Conservation (phyloP, 2,329 filamentous ascomycete genomes). For the Cercospora janseana region DNA sequence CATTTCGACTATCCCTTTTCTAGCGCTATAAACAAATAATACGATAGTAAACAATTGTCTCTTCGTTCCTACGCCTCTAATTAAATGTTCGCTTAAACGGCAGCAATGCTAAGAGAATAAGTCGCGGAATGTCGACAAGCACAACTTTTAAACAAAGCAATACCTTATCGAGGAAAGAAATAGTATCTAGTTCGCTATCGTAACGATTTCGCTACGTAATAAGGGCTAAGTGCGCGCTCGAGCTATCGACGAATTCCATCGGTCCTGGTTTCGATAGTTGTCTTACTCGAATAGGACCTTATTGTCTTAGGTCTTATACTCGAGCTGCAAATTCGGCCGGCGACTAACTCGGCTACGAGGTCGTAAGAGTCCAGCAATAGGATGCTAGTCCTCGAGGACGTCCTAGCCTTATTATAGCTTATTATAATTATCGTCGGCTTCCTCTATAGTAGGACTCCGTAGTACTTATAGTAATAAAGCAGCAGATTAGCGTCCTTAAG, state of each 20-base stretch:
- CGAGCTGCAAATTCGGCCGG: background rate
- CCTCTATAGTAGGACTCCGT: background rate
- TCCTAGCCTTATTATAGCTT: background rate
- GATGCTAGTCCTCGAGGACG: background rate
- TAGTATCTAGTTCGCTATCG: background rate
- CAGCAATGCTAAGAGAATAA: no score
- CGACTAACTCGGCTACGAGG: background rate
- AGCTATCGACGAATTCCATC: background rate
- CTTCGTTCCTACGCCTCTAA: background rate
- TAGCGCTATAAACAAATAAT: background rate
- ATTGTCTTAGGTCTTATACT: background rate
- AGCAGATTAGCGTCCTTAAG: background rate
- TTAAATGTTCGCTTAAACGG: no score
- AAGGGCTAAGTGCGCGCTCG: background rate
- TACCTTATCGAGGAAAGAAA: background rate
- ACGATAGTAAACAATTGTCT: background rate
- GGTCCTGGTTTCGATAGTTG: no score
- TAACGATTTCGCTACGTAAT: background rate
- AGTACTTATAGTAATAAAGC: background rate
- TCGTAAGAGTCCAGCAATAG: background rate
- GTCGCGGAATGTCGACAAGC: background rate
- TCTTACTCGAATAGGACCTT: no score
- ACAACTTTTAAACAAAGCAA: background rate
- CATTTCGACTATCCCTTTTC: background rate
- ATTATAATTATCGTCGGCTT: background rate